Evolutionary conservation across 2,329 filamentous ascomycete species (phyloP).

Genomic region (Fragosphaeria purpurea): DNA sequence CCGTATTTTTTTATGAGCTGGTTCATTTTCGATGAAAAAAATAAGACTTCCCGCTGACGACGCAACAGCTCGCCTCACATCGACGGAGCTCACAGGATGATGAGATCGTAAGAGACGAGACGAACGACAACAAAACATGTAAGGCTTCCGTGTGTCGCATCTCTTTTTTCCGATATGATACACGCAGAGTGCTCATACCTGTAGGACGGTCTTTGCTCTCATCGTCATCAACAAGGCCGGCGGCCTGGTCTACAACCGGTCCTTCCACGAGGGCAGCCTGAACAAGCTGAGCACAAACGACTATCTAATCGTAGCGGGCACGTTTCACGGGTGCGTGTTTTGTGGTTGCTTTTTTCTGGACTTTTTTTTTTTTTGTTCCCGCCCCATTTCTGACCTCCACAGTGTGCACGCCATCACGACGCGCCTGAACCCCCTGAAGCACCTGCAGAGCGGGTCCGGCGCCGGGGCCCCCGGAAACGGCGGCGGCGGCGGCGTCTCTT

Average conservation of each 20-base stretch:
- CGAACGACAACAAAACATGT: too few species aligned
- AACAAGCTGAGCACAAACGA: constrained; percentile 90
- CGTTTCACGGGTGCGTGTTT: constrained; percentile 78
- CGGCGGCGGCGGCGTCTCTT: neutral
- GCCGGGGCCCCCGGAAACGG: constrained; percentile 24
- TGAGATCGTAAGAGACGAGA: too few species aligned
- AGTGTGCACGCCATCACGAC: constrained; percentile 62
- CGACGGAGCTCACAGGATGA: too few species aligned
- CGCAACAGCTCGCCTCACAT: too few species aligned
- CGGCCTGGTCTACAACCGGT: constrained; percentile 90
- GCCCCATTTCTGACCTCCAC: constrained; percentile 2
- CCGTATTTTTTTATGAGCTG: too few species aligned
- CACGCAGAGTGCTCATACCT: too few species aligned
- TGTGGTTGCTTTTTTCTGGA: too few species aligned
- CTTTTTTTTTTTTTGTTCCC: neutral
- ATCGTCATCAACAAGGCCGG: constrained; percentile 99
- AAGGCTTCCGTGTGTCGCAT: too few species aligned
- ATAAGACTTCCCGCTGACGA: too few species aligned
- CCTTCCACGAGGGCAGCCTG: constrained; percentile 76
- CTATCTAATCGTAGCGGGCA: constrained; percentile 91
- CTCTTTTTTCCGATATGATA: too few species aligned
- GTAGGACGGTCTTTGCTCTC: constrained; percentile 86
- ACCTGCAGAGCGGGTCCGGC: constrained; percentile 15
- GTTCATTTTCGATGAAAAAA: too few species aligned
- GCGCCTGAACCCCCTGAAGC: constrained; percentile 47